A percentile compares a stretch with the other conserved stretches of the same genome.
These are phyloP conservation scores for Colletotrichum tropicale DNA, from an alignment of 2,329 filamentous ascomycete species.

Conservation along the genomic window DNA sequence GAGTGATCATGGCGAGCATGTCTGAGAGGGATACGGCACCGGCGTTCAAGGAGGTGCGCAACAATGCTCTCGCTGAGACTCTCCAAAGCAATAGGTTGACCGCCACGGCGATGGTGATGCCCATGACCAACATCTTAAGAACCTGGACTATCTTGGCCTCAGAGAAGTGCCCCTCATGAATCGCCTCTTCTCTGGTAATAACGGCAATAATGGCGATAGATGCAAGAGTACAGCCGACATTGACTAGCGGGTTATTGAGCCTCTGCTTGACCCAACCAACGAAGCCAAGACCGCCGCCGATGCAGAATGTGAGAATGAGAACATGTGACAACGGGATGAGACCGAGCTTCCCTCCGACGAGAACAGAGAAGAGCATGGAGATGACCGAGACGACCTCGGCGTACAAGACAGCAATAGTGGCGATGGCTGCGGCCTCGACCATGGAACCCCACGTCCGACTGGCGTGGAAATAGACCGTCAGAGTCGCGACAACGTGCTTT, in stretches of 20 bases:
- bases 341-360: conserved; percentile 59
- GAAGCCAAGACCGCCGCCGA: conserved; percentile 85
- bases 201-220: conserved; percentile 90
- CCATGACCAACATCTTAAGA: conserved; percentile 83
- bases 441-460: conserved; percentile 87
- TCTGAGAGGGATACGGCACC: conserved; percentile 78
- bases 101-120: conserved; percentile 71
- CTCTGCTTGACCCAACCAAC: conserved; percentile 87
- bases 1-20: conserved; percentile 81
- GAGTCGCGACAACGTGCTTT: conserved; percentile 91
- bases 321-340: conserved; percentile 75
- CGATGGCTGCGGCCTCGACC: conserved; percentile 82
- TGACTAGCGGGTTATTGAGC: conserved; percentile 79
- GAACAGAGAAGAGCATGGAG: conserved; percentile 85
- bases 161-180: conserved; percentile 82
- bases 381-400: conserved; percentile 71
- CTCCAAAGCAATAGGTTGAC: conserved; percentile 82
- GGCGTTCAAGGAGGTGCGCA: conserved; percentile 76
- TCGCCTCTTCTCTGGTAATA: conserved; percentile 87
- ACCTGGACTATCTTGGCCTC: conserved; percentile 82
- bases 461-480: conserved; percentile 95
- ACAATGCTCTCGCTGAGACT: conserved; percentile 73
- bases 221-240: conserved; percentile 83
- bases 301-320: conserved; percentile 81
- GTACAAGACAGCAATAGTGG: conserved; percentile 79